Evolutionary conservation across 2,329 filamentous ascomycete species (phyloP), one percentile per base, ranked within the genome.

Genomic region (Pestalotiopsis sp.): DNA sequence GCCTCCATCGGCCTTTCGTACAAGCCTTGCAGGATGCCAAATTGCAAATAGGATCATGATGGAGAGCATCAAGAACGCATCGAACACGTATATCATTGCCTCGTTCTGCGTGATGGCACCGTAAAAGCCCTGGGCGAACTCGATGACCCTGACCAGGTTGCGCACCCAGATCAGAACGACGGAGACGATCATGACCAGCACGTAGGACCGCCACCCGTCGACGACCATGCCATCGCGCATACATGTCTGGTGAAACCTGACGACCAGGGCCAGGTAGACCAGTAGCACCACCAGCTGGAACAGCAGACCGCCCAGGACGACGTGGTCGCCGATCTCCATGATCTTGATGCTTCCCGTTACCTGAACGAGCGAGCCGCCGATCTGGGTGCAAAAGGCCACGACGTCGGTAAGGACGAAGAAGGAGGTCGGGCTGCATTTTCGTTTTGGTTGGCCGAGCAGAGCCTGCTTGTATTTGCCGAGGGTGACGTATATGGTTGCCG

Each of bases 51-150:
- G 17, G 5, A 41, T 5, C 60, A 41, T 63, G 38, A 63, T 20
- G 12, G 17, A 17, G 12, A 63, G 60, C 31, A 63, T 38, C 27
- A 63, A n/a, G 14, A 27, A 25, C 5, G 31, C 60, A 40, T 63
- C 60, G 4, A 63, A 63, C 11, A 41, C 38, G 38, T 63, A 63
- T 4, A 41, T 12, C 60, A 63, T 63, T 4, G 31, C 31, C 31
- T 63, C 60, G 38, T 41, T 25, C 12, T 63, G 31, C 13, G 14
- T 63, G 36, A 63, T 20, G 60, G 20, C n/a, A 4, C 60, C 60
- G 36, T 63, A 41, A 14, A 63, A 63, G 9, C 60, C 60, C n/a
- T 63, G 27, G 3, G n/a, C 60, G 20, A 63, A 63, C 60, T 63
- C 60, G 6, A 63, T 41, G 3, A 14, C 27, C 31, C 23, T 36